Evolutionary conservation across 2,329 filamentous ascomycete species (phyloP).

Genomic region (Fusarium domesticum): DNA sequence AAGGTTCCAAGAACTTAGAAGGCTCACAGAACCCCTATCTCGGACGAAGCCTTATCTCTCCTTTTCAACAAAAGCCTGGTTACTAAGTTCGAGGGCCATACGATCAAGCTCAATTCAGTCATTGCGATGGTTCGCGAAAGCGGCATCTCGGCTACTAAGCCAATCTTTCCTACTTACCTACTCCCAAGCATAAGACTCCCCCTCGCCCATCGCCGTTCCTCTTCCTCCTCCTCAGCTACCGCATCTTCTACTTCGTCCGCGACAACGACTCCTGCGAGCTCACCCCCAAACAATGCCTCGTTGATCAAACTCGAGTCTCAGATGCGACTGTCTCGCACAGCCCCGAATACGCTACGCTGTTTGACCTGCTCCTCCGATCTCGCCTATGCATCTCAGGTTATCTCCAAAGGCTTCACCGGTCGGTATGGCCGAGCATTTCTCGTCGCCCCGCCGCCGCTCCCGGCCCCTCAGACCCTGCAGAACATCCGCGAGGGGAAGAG

Average conservation of each 20-base stretch:
- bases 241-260: constrained; percentile 29
- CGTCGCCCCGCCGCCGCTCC: constrained; percentile 43
- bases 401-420: constrained; percentile 65
- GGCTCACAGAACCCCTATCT: not conserved
- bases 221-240: constrained; percentile 34
- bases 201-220: constrained; percentile 43
- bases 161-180: constrained; percentile 50
- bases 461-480: constrained; percentile 38
- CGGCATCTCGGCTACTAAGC: constrained; percentile 42
- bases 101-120: constrained; percentile 4
- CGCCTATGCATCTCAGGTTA: constrained; percentile 59
- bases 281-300: constrained; percentile 20
- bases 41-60: not conserved
- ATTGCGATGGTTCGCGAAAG: constrained; percentile 35
- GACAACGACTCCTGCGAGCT: constrained; percentile 30
- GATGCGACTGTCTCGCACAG: constrained; percentile 39
- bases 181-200: constrained; percentile 50
- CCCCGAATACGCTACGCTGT: constrained; percentile 58
- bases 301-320: constrained; percentile 10
- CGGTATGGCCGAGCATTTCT: constrained; percentile 63
- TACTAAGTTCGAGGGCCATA: constrained; percentile 1
- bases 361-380: constrained; percentile 57
- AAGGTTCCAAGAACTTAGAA: constrained; percentile 13
- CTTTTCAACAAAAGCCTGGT: constrained; percentile 5
- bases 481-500: constrained; percentile 55